A percentile compares a stretch with the other conserved stretches of the same genome.
Evolutionary conservation across 1,139 yeast genomes (phyloP).

Genomic region (Suhomyces terraborum): DNA sequence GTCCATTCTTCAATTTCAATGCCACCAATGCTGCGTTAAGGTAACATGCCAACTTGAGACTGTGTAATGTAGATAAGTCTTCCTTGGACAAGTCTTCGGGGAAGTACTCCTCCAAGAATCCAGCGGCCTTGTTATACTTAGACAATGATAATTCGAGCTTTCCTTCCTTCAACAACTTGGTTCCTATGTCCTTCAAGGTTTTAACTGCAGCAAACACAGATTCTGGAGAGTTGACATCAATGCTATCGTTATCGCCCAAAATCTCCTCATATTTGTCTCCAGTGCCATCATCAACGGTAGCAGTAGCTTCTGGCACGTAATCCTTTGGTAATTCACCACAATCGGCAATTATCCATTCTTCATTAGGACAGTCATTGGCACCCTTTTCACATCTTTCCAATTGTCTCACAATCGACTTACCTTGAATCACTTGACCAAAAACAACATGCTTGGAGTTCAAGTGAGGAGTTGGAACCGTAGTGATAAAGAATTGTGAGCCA

Average conservation of each 20-base stretch:
- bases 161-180: conserved; percentile 68
- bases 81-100: conserved; percentile 69
- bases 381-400: conserved; percentile 73
- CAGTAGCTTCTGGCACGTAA: conserved; percentile 43
- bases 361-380: conserved; percentile 61
- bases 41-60: conserved; percentile 60
- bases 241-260: conserved; percentile 69
- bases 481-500: conserved; percentile 93
- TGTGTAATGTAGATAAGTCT: conserved; percentile 48
- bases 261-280: conserved; percentile 84
- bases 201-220: conserved; percentile 68
- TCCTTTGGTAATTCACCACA: conserved; percentile 76
- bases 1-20: conserved; percentile 60
- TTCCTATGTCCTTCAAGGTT: conserved; percentile 77
- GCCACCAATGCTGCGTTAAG: conserved; percentile 79
- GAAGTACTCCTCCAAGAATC: conserved; percentile 68
- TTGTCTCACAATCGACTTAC: conserved; percentile 76
- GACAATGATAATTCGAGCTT: conserved; percentile 55
- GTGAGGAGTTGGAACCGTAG: conserved; percentile 82
- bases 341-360: conserved; percentile 69
- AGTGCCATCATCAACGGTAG: conserved; percentile 65
- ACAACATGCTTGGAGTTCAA: conserved; percentile 95
- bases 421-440: conserved; percentile 84
- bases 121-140: conserved; percentile 72
- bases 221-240: conserved; percentile 60